Percentiles rank a stretch among this genome's conserved stretches.
These are phyloP conservation scores for Pseudomassariella vexata DNA, from an alignment of 2,329 filamentous ascomycete genomes.

Conservation along the genomic window DNA sequence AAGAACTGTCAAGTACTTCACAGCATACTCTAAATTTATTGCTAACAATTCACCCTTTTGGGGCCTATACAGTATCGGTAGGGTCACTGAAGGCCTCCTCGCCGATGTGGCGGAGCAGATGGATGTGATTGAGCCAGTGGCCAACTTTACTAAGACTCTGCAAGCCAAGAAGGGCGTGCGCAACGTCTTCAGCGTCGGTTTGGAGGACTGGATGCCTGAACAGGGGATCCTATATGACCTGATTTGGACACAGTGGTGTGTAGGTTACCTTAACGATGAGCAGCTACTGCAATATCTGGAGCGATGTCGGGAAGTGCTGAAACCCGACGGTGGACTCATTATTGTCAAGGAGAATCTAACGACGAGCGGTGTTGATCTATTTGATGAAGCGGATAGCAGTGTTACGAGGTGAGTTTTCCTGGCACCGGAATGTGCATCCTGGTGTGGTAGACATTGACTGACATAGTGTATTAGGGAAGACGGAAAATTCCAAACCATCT, in stretches of 20 bases:
- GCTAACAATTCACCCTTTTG: too few relatives aligned
- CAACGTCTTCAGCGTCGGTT: slow-evolving; percentile 63
- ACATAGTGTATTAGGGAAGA: slow-evolving; percentile 35
- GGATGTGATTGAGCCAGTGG: slow-evolving; percentile 80
- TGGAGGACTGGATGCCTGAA: slow-evolving; percentile 62
- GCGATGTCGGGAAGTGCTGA: slow-evolving; percentile 45
- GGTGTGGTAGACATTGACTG: not conserved
- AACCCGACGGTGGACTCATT: slow-evolving; percentile 44
- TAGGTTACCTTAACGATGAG: slow-evolving; percentile 72
- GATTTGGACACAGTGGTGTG: slow-evolving; percentile 89
- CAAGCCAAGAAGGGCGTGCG: slow-evolving; percentile 50
- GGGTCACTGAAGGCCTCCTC: slow-evolving; percentile 76
- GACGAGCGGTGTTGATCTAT: slow-evolving; percentile 56
- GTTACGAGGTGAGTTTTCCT: slow-evolving; percentile 56
- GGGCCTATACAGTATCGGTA: slow-evolving; percentile 58
- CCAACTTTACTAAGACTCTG: slow-evolving; percentile 68
- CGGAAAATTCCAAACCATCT: slow-evolving; percentile 63
- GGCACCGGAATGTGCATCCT: not conserved
- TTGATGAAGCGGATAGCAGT: slow-evolving; percentile 69
- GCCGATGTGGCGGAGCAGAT: slow-evolving; percentile 62
- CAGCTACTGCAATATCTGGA: slow-evolving; percentile 64
- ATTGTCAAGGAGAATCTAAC: slow-evolving; percentile 78
- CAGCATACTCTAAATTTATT: not conserved
- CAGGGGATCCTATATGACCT: slow-evolving; percentile 61
- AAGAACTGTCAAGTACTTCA: too few relatives aligned